Evolutionary conservation across 176 grass and related monocot species (phyloP), one percentile per base, ranked within the genome.

Genomic region (Phyllostachys edulis): DNA sequence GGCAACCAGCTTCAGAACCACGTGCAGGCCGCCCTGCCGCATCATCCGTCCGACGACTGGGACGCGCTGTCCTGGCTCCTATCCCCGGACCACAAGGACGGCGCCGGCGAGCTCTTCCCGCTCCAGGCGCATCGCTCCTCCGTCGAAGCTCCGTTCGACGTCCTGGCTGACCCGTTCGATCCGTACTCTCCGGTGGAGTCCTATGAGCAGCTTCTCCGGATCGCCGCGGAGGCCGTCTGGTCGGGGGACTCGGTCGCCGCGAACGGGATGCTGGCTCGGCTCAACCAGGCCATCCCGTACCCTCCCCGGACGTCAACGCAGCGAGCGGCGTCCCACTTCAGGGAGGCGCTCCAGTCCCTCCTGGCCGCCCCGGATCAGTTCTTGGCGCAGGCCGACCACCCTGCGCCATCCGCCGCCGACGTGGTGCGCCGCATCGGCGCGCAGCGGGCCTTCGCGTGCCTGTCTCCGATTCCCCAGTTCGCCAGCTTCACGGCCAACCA

Each of bases 401-500:
- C 75, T 2, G 24, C 67, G 2, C 57, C 76, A 46, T 89, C 91
- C 26, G 80, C 87, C 17, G 74, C 80, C 32, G 87, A 92, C 75
- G 62, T 92, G 23, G 84, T 92, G 40, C 72, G 76, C 23, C 79
- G 84, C 13, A 87, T 92, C 75, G 76, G 73, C 20, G 84, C 87
- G 18, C 84, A 89, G 65, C 80, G 76, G 80, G 68, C 85, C 84
- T 92, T 92, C 40, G 82, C 91, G 13, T 84, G 89, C 49, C 84
- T 92, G 21, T 90, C 91, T 40, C 91, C 67, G 14, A 75, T 89
- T n/a, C 80, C 87, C 29, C 84, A 83, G 39, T 92, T 92, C 49
- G 60, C 80, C 42, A 89, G 87, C 68, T 92, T 92, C 91, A 89
- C 87, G 9, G 87, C 91, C 20, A 89, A 86, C 68, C 91, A 92